Evolutionary conservation across 306 rosid genomes (phyloP), one percentile per base, ranked within the genome.

Genomic region (Cicer bijugum): DNA sequence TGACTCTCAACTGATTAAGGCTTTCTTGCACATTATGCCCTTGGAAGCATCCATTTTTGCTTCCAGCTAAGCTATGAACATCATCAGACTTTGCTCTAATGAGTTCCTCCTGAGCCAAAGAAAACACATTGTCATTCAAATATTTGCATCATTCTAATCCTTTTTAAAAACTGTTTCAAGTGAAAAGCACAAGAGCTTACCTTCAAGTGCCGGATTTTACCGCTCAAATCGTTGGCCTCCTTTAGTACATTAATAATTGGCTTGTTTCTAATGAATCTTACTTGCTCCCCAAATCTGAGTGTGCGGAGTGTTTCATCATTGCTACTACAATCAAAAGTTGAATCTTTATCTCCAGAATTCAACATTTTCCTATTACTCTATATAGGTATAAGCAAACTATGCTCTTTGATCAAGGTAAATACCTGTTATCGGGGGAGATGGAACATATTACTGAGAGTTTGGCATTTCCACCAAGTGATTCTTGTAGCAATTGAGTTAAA

Each of bases 201-300:
- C 99, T 95, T 92, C 82, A 95, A 47, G 83, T 86, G 90, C 50
- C 91, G 91, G 72, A 95, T 90, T 78, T 83, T 91, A 82, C 89
- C 96, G 59, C 97, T 89, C 77, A 91, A 80, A 80, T 83, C 89
- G 14, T 88, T 97, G 46, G 85, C 86, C 81, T 90, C 97, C 62
- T 90, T 87, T 38, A 88, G 85, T 83, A 86, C 89, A 78, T 90
- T 91, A 83, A 90, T 83, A 56, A 86, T 86, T n/a, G 99, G 97
- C 39, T 88, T 87, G 65, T 91, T 92, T 84, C 74, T 85, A 47
- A 91, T 45, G 63, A 81, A 87, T 82, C 89, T 90, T 82, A 86
- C 81, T 59, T 85, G 73, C 67, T 88, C 92, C 75, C 96, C 97
- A 68, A 95, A 88, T 74, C 91, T 84, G 60, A 95, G 88, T 60